Base-by-base conservation (phyloP, 257 asterid genomes). In the Penstemon barbatus region DNA sequence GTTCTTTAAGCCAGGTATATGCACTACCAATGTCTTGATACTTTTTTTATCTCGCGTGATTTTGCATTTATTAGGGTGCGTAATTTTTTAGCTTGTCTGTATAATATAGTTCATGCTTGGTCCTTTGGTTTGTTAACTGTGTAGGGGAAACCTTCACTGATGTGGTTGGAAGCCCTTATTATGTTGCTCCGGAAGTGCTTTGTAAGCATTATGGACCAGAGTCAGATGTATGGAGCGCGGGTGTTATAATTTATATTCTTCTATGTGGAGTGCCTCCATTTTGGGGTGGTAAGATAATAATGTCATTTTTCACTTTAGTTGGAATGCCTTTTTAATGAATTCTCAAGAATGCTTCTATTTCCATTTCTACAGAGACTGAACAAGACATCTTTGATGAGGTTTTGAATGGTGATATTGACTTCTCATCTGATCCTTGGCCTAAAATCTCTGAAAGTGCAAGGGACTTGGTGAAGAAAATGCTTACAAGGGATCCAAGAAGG, bases 1-100 rank as follows among this genome's bases (percentile, higher is more conserved):
- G 63, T 91, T 89, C 79, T 91, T 91, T 57, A 89, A 85, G 87
- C 98, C 98, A 75, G 98, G 97, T 91, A 74, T 13, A 5, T 37
- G 7, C 5, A 9, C 9, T 48, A 7, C 59, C 12, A 7, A 6
- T 52, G 46, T 61, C 65, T 65, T 57, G 8, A 36, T 51, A 6
- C 8, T 5, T 33, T 12, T 33, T 72, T 40, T 58, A 0, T 48
- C 25, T 50, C 64, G 39, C 8, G 15, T 36, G 38, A 49, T 15
- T 36, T 25, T 41, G 63, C 61, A 46, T 56, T 10, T 57, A 10
- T 43, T 15, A 37, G 37, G 6, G 49, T 65, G 4, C 37, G 36
- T 9, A n/a, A 65, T 51, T 50, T 63, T 25, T 9, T 18, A 9
- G n/a, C 37, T n/a, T 61, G 5, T 12, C 8, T 41, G 8, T 36